Percentiles rank a stretch among this genome's conserved stretches.
Conservation (phyloP, 1,284 basidiomycete species). For the Ustilago nuda region DNA sequence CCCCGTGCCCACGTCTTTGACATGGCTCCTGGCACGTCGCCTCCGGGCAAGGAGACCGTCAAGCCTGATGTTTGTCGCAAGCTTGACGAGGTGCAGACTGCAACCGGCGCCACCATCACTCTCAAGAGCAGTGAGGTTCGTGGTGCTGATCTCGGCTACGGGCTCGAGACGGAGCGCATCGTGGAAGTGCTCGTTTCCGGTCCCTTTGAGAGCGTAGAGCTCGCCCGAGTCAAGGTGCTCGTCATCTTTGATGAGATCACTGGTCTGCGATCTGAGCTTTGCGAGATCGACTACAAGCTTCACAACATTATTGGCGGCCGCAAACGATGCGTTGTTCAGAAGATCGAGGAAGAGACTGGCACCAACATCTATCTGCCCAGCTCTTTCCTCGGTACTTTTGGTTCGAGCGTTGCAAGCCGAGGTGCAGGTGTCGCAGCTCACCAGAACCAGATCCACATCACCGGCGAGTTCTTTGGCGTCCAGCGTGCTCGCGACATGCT, state of each 20-base stretch:
- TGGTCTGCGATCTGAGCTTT: constrained; percentile 82
- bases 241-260: constrained; percentile 87
- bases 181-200: constrained; percentile 93
- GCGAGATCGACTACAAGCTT: constrained; percentile 94
- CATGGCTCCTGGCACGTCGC: constrained; percentile 27
- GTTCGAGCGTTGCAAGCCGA: constrained; percentile 71
- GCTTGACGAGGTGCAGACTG: constrained; percentile 90
- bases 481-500: constrained; percentile 95
- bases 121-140: constrained; percentile 72
- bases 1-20: constrained; percentile 87
- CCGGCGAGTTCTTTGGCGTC: constrained; percentile 96
- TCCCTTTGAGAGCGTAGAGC: constrained; percentile 84
- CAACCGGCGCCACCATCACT: constrained; percentile 87
- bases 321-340: constrained; percentile 87
- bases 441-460: constrained; percentile 91
- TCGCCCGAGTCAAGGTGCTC: constrained; percentile 87
- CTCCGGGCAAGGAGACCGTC: constrained; percentile 73
- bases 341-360: constrained; percentile 95
- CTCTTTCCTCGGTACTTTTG: constrained; percentile 84
- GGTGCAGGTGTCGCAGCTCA: constrained; percentile 63
- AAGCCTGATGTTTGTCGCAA: constrained; percentile 87
- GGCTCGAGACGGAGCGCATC: constrained; percentile 90
- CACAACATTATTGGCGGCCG: constrained; percentile 91
- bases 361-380: constrained; percentile 97
- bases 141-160: constrained; percentile 70